Conservation (phyloP, 176 grass and related monocot species). For the maize (Zea mays) region Zm-B73-REFERENCE-NAM-5.0 NC_050097.1:16981001-16981500, state of each 20-base stretch:
- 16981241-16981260: conserved; percentile 13
- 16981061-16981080: not conserved
- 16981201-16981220: conserved; percentile 23
- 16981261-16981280: not conserved
- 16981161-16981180: not conserved
- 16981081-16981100: conserved; percentile 13
- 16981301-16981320: not conserved
- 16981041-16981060: not conserved
- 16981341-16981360: not conserved
- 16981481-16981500: not conserved
- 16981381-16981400: not conserved
- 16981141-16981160: not conserved
- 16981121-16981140: not conserved
- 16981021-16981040: not conserved
- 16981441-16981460: not conserved
- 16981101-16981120: not conserved
- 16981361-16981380: not conserved
- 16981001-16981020: not conserved
- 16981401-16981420: not conserved
- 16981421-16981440: not conserved
- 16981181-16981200: conserved; percentile 12
- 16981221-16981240: not conserved
- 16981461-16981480: not conserved
- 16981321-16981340: not conserved
- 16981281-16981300: not conserved